Evolutionary conservation across 179 eudicot species (phyloP).

Genomic region (Gypsophila paniculata): DNA sequence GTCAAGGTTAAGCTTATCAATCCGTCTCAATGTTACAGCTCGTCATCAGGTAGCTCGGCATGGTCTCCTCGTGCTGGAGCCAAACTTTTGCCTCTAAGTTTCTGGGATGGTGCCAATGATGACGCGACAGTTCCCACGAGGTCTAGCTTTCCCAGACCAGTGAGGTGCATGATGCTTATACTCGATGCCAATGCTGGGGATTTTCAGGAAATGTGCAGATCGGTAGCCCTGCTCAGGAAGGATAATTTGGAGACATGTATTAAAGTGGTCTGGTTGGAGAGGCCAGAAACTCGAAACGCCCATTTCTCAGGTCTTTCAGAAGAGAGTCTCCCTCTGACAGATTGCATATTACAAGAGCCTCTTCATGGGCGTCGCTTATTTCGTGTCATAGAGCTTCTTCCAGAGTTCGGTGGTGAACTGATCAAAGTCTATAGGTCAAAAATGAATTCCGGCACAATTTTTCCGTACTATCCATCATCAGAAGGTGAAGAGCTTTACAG

Average conservation of each 20-base stretch:
- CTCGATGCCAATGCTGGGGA: slow-evolving; percentile 53
- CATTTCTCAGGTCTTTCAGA: slow-evolving; percentile 42
- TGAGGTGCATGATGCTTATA: slow-evolving; percentile 46
- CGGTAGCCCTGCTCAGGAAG: slow-evolving; percentile 58
- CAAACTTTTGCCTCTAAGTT: slow-evolving; percentile 47
- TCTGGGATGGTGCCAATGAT: slow-evolving; percentile 42
- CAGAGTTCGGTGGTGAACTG: slow-evolving; percentile 59
- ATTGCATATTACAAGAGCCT: slow-evolving; percentile 57
- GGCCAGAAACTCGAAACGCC: slow-evolving; percentile 34
- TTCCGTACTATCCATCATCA: slow-evolving; percentile 5
- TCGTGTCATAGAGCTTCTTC: slow-evolving; percentile 47
- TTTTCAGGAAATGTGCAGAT: slow-evolving; percentile 41
- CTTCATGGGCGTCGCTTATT: slow-evolving; percentile 65
- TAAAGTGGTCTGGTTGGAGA: slow-evolving; percentile 70
- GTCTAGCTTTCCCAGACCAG: slow-evolving; percentile 13
- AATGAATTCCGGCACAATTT: not conserved
- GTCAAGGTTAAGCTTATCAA: slow-evolving; percentile 5
- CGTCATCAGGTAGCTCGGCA: slow-evolving; percentile 29
- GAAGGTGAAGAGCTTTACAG: slow-evolving; percentile 13
- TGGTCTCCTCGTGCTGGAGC: slow-evolving; percentile 15
- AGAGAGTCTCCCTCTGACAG: slow-evolving; percentile 46
- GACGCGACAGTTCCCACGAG: slow-evolving; percentile 19
- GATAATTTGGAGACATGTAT: slow-evolving; percentile 31
- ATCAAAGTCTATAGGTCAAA: slow-evolving; percentile 3
- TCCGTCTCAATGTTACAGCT: slow-evolving; percentile 19